phyloP scores from a whole-genome alignment of 768 basidiomycete genomes.

The Naganishia kalamii region DNA sequence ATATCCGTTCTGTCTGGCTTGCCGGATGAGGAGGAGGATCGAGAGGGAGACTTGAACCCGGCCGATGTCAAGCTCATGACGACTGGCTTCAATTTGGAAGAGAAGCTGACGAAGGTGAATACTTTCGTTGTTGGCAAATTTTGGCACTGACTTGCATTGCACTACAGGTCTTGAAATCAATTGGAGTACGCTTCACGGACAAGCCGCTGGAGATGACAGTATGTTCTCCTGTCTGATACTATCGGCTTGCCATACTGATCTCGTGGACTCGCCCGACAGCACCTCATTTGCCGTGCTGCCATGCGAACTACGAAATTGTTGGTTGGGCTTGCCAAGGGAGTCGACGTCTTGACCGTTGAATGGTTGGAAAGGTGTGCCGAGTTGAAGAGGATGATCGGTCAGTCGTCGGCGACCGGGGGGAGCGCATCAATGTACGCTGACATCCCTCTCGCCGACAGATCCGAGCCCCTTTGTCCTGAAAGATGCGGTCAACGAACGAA shows the following conservation, averaged over 20 bases:
- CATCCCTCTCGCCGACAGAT: slow-evolving; percentile 49
- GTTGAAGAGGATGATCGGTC: slow-evolving; percentile 53
- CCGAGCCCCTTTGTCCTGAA: slow-evolving; percentile 57
- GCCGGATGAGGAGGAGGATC: slow-evolving; percentile 18
- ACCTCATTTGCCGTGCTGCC: slow-evolving; percentile 64
- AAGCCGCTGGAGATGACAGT: slow-evolving; percentile 62
- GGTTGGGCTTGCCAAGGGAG: slow-evolving; percentile 61
- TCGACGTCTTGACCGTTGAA: slow-evolving; percentile 58
- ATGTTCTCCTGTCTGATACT: not conserved
- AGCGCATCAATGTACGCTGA: not conserved
- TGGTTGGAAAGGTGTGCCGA: slow-evolving; percentile 65
- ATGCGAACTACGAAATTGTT: slow-evolving; percentile 85
- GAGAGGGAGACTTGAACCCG: not conserved
- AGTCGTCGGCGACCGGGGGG: slow-evolving; percentile 50
- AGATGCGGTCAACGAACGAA: slow-evolving; percentile 61
- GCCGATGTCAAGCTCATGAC: slow-evolving; percentile 57
- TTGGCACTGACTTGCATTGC: not conserved
- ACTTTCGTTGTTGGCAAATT: not conserved
- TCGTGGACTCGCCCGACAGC: slow-evolving; percentile 34
- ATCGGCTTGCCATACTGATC: not conserved
- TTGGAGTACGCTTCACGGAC: slow-evolving; percentile 63
- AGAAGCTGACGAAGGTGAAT: slow-evolving; percentile 57
- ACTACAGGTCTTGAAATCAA: slow-evolving; percentile 55
- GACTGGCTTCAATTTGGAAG: slow-evolving; percentile 59
- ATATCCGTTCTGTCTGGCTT: not conserved